Base-by-base conservation (phyloP, 768 basidiomycete species). In the Flagelloscypha sp. region DNA sequence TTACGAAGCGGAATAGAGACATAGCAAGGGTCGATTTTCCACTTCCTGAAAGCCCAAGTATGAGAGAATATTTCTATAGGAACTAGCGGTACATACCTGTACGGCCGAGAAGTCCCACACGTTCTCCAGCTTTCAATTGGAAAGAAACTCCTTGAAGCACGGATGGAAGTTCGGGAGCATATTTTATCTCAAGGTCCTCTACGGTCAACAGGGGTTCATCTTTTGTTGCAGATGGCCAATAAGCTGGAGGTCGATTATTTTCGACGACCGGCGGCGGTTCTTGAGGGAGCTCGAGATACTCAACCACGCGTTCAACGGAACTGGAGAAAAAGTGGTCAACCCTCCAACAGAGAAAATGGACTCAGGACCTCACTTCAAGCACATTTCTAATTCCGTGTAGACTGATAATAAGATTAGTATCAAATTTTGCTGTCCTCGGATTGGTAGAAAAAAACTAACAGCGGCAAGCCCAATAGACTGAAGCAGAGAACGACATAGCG, bases 251-350 rank as follows among this genome's bases (percentile, higher is more conserved):
- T 8, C 69, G 60, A 25, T 54, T 54, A 1, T 53, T 51, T 29
- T 69, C 62, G 31, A 72, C 62, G 41, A 67, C 47, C 2, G 63
- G 52, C 2, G 72, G 60, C 2, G 74, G 66, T 48, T 74, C 72
- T 45, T 70, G 67, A 6, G 72, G 70, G 7, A 75, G 57, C 29
- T 67, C 58, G 12, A 74, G 55, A 45, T 74, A 75, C 46, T 74
- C 73, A 20, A 72, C 65, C 3, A 74, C 65, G 38, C 74, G 67
- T 42, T 76, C 73, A 9, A 75, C 70, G 6, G 68, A 63, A 56
- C 62, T 63, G 28, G 11, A 7, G 24, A 34, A 24, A n/a, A 25
- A 31, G 29, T 15, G 22, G 21, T 28, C 7, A 10, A 24, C 16
- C 7, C 18, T 10, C 8, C 17, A 17, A 18, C 20, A 16, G 7